Evolutionary conservation across 2,329 filamentous ascomycete species (phyloP), one percentile per base, ranked within the genome.

Genomic region (Penicillium sclerotigenum): DNA sequence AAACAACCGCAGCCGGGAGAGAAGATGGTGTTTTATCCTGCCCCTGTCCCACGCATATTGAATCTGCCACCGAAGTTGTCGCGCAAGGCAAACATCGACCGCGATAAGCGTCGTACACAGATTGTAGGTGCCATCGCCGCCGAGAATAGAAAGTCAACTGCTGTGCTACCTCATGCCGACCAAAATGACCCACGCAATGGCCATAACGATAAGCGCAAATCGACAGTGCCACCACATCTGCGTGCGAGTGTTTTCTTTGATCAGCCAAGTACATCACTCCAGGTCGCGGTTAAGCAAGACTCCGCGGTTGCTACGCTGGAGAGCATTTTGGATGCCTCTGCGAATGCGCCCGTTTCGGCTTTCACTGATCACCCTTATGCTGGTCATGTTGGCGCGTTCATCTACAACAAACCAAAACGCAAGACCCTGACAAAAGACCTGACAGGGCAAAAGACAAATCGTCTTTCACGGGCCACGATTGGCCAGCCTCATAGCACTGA

Each of bases 171-270:
- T 22, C 62, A 65, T 7, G 59, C 66, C 31, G 63, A 64, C 11
- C 60, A 62, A 29, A 54, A 56, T 18, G 60, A 59, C 38, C 14
- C 56, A 7, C 60, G 48, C 13, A 62, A 66, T 36, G 50, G 38
- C 31, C 57, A 59, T 13, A 62, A 57, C 10, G 60, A 65, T 26
- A 70, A 69, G 31, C 62, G 58, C 11, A 61, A 83, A 18, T 79
- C 81, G 16, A 81, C 82, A 47, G 71, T 97, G 14, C 91, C 93
- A 2, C 85, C 93, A 0, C 91, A 96, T 65, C 81, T 97, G 34
- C 85, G 93, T 58, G 94, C 94, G n/a, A 96, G 87, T 65, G 85
- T 89, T 28, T 97, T 90, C 75, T 97, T 97, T 67, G 92, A 97
- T 56, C 77, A 79, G 4, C 87, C 87, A 0, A 79, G 83, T 2